These are phyloP conservation scores for Graphilbum fragrans DNA, from an alignment of 2,329 filamentous ascomycete species.

Conservation along the genomic window DNA sequence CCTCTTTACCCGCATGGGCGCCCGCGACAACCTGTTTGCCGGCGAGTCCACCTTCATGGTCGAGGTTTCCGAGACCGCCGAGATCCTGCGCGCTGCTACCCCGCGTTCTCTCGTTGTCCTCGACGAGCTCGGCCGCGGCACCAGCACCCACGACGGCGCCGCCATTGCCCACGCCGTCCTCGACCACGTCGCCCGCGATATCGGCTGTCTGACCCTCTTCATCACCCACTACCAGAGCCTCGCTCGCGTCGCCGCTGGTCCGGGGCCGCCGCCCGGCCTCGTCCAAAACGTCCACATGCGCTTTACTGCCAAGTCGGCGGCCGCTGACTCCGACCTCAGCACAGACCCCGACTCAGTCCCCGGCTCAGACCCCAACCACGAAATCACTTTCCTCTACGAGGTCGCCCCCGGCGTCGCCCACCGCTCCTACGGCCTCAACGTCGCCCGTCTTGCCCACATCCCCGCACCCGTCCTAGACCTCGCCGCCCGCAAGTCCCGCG, in stretches of 20 bases:
- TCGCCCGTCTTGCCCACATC: slow-evolving; percentile 74
- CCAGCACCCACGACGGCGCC: slow-evolving; percentile 88
- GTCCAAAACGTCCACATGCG: slow-evolving; percentile 92
- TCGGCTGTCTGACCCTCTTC: slow-evolving; percentile 74
- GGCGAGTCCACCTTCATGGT: slow-evolving; percentile 98
- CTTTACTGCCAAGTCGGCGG: slow-evolving; percentile 39
- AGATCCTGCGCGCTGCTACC: slow-evolving; percentile 82
- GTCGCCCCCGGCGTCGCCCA: slow-evolving; percentile 85
- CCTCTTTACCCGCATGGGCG: slow-evolving; percentile 91
- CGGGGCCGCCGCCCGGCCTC: slow-evolving; percentile 33
- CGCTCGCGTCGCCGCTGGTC: slow-evolving; percentile 54
- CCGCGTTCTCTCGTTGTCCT: slow-evolving; percentile 78
- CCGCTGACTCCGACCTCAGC: slow-evolving; percentile 11
- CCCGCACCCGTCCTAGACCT: slow-evolving; percentile 66
- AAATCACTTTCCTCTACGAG: slow-evolving; percentile 92
- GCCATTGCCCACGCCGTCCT: slow-evolving; percentile 91
- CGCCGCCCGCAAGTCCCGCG: slow-evolving; percentile 64
- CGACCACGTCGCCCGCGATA: slow-evolving; percentile 65
- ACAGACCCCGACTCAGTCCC: slow-evolving; percentile 39
- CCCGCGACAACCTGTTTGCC: slow-evolving; percentile 89
- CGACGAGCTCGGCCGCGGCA: slow-evolving; percentile 88
- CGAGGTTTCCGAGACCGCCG: slow-evolving; percentile 81
- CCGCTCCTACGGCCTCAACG: slow-evolving; percentile 87
- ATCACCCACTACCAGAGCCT: slow-evolving; percentile 96
- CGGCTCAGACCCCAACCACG: slow-evolving; percentile 16